Evolutionary conservation across 495 filamentous ascomycete species (phyloP).

Genomic region (Neurospora sp.): DNA sequence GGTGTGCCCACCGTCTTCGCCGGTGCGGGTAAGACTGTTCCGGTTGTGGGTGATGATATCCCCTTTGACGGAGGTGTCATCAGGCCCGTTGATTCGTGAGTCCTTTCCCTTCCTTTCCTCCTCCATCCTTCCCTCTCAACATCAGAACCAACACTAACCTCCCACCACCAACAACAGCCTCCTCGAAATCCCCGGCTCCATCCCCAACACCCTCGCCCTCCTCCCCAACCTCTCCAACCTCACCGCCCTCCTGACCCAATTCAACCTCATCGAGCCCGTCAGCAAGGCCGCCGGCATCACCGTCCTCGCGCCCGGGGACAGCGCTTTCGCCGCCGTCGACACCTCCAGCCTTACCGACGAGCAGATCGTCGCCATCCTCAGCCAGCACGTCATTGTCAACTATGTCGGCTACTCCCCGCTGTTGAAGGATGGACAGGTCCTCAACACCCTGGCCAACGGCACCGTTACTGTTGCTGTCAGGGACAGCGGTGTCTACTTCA

Average conservation of each 20-base stretch:
- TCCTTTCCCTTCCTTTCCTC: background rate
- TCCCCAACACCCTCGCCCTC: background rate
- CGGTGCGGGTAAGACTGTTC: slow-evolving; percentile 23
- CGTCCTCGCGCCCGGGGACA: slow-evolving; percentile 16
- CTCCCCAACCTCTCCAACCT: background rate
- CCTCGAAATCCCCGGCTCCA: slow-evolving; percentile 19
- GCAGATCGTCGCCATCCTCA: slow-evolving; percentile 6
- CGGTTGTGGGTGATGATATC: slow-evolving; percentile 23
- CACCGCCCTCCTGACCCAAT: background rate
- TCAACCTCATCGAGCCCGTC: slow-evolving; percentile 6
- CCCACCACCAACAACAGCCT: slow-evolving; percentile 30
- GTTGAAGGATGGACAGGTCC: slow-evolving; percentile 18
- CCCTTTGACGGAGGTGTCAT: slow-evolving; percentile 22
- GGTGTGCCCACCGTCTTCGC: slow-evolving; percentile 10
- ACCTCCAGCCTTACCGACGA: slow-evolving; percentile 3
- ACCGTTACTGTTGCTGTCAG: slow-evolving; percentile 20
- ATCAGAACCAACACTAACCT: slow-evolving; percentile 7
- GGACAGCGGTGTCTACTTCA: slow-evolving; percentile 20
- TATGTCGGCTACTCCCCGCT: slow-evolving; percentile 22
- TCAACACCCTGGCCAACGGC: slow-evolving; percentile 21
- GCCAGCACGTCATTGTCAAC: slow-evolving; percentile 20
- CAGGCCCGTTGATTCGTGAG: slow-evolving; percentile 23
- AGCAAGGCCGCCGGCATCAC: slow-evolving; percentile 13
- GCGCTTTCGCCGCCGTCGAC: slow-evolving; percentile 8
- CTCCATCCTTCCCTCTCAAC: background rate